These are phyloP conservation scores for Tetragonia tetragonoides DNA, from an alignment of 148 eudicot species.

Conservation along the genomic window DNA sequence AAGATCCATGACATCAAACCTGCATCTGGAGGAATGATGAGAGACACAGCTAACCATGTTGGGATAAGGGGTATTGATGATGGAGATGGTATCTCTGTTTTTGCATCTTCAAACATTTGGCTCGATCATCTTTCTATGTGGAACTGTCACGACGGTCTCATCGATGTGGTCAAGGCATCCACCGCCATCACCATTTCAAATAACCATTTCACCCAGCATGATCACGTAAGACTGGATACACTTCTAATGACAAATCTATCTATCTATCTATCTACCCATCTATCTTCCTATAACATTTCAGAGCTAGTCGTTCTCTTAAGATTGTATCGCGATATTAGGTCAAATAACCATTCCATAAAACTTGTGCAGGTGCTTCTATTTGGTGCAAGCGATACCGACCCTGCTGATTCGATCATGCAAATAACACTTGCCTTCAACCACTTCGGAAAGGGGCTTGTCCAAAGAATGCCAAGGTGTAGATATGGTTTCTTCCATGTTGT, in stretches of 20 bases:
- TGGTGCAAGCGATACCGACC: conserved; percentile 37
- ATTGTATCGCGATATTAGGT: no score
- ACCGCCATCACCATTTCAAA: conserved; percentile 73
- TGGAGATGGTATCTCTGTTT: conserved; percentile 68
- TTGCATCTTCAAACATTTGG: conserved; percentile 58
- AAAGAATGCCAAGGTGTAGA: conserved; percentile 65
- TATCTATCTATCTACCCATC: no score
- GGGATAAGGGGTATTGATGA: conserved; percentile 52
- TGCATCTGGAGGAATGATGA: conserved; percentile 40
- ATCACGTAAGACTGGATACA: conserved; percentile 32
- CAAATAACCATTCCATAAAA: no score
- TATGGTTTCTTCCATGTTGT: conserved; percentile 57
- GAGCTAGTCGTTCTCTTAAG: no score
- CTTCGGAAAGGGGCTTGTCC: conserved; percentile 49
- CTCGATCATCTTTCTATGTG: conserved; percentile 74
- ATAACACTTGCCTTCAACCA: conserved; percentile 50
- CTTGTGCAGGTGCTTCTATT: conserved; percentile 38
- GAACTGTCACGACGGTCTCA: conserved; percentile 56
- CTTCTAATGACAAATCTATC: not conserved
- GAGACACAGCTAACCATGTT: conserved; percentile 42
- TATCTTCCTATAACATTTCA: no score
- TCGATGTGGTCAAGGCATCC: conserved; percentile 59
- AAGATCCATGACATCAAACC: conserved; percentile 41
- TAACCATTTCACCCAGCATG: conserved; percentile 62
- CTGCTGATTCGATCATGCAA: conserved; percentile 36